Base-by-base conservation (phyloP, 768 basidiomycete genomes). In the Amanita fuliginea region DNA sequence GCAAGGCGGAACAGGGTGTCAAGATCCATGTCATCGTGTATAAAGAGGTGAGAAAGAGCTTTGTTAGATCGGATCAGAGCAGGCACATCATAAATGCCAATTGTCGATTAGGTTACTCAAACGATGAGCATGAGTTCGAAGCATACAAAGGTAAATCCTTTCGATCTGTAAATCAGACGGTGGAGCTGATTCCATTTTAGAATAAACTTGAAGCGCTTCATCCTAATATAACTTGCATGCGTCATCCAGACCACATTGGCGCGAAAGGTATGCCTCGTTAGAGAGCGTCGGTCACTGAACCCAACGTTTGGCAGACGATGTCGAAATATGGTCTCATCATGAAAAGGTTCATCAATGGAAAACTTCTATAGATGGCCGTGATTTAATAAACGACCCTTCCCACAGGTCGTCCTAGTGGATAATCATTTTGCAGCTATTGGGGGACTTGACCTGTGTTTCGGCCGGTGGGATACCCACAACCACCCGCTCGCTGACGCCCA, bases 361-460 rank as follows among this genome's bases (percentile, higher is more conserved):
- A 2, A 16, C 1, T 16, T 14, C 44, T n/a, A 16, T 10, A 9
- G 64, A n/a, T 18, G 5, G 6, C 62, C 18, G 19, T 49, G 18
- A 32, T 42, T 26, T 13, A 32, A 28, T 37, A n/a, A n/a, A 28
- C 4, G 9, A 30, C 9, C 30, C 28, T 21, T 45, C 69, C 68
- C 13, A 18, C 16, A 69, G 67, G 78, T 91, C 40, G 86, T 93
- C 18, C 77, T 91, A 21, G 82, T 95, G 6, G 93, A 96, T 61
- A 89, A 92, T 59, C 81, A 86, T 57, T 74, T 70, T 45, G 91
- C 88, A 2, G 86, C 84, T 56, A 81, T 96, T 47, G 96, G 96
- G 19, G 96, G 96, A 9, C 78, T 99, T 22, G 96, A 99, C 63
- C 73, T 96, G 14, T 97, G 92, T 69, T 96, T 93, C 57, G 96